Conservation (phyloP, 1,284 basidiomycete species). For the Melampsora americana region DNA sequence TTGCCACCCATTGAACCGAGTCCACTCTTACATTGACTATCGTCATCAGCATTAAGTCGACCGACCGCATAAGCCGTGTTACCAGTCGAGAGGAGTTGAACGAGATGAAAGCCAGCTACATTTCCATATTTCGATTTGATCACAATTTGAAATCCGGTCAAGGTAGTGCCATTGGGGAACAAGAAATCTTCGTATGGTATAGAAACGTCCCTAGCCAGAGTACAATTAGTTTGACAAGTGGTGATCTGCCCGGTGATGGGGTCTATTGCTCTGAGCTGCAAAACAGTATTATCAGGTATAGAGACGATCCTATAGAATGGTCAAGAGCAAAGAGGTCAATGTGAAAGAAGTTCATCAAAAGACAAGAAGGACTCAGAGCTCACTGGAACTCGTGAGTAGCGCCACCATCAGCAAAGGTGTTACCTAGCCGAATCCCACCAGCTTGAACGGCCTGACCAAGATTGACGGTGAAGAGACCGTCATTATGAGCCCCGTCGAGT, state of each 20-base stretch:
- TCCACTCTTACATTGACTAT: slow-evolving; percentile 47
- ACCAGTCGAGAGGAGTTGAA: slow-evolving; percentile 86
- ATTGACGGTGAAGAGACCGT: slow-evolving; percentile 68
- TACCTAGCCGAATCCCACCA: slow-evolving; percentile 79
- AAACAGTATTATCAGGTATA: slow-evolving; percentile 50
- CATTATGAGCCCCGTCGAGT: slow-evolving; percentile 64
- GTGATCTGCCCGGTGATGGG: slow-evolving; percentile 46
- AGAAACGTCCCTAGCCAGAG: slow-evolving; percentile 57
- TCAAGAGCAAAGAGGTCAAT: background rate
- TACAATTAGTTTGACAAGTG: slow-evolving; percentile 54
- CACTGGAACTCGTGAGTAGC: slow-evolving; percentile 83
- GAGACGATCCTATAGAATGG: slow-evolving; percentile 47
- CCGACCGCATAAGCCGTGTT: slow-evolving; percentile 52
- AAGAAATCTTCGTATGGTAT: slow-evolving; percentile 84
- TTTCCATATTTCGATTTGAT: slow-evolving; percentile 72
- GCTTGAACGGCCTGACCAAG: slow-evolving; percentile 69
- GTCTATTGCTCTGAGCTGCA: slow-evolving; percentile 49
- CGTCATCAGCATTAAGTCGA: slow-evolving; percentile 48
- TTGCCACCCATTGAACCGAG: slow-evolving; percentile 49
- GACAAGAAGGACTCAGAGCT: slow-evolving; percentile 47
- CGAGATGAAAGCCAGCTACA: slow-evolving; percentile 76
- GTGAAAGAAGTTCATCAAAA: background rate
- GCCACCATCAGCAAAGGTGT: slow-evolving; percentile 75
- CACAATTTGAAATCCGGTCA: slow-evolving; percentile 80
- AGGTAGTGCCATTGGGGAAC: slow-evolving; percentile 61